Evolutionary conservation across 2,329 filamentous ascomycete genomes (phyloP).

Genomic region (Nemania sp.): DNA sequence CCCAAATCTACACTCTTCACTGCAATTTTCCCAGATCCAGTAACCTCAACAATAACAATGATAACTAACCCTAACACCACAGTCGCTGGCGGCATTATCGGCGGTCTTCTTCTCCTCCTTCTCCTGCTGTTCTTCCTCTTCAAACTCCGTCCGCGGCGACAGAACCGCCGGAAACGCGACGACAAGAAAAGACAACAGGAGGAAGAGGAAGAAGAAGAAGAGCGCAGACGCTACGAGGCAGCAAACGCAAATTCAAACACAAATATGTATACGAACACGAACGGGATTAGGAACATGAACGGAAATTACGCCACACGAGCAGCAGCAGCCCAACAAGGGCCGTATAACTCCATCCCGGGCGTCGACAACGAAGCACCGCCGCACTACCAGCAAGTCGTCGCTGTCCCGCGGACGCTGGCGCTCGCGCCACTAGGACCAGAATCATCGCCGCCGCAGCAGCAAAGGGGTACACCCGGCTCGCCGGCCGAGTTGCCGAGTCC

Average conservation of each 20-base stretch:
- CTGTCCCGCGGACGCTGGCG: not conserved
- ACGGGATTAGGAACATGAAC: too few relatives aligned
- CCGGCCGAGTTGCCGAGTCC: conserved; percentile 21
- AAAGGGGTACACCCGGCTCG: not conserved
- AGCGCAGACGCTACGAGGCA: not conserved
- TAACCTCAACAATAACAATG: not conserved
- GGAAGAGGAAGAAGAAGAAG: not conserved
- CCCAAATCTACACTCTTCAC: not conserved
- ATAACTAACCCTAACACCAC: not conserved
- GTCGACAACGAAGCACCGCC: conserved; percentile 1
- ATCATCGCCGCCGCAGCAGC: not conserved
- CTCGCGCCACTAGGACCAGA: not conserved
- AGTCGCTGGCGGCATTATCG: conserved; percentile 21
- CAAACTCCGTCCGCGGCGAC: conserved; percentile 15
- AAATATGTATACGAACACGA: too few relatives aligned
- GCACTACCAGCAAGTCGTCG: not conserved
- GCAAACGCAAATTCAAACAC: not conserved
- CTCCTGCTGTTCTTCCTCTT: conserved; percentile 17
- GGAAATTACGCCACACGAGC: not conserved
- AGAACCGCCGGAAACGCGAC: not conserved
- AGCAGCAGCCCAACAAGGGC: not conserved
- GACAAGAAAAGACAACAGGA: not conserved
- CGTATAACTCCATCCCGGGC: not conserved
- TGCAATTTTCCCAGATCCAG: not conserved
- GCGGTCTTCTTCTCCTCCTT: conserved; percentile 11